Conservation (phyloP, 345 rosid species). For the Salix koriyanagi region DNA sequence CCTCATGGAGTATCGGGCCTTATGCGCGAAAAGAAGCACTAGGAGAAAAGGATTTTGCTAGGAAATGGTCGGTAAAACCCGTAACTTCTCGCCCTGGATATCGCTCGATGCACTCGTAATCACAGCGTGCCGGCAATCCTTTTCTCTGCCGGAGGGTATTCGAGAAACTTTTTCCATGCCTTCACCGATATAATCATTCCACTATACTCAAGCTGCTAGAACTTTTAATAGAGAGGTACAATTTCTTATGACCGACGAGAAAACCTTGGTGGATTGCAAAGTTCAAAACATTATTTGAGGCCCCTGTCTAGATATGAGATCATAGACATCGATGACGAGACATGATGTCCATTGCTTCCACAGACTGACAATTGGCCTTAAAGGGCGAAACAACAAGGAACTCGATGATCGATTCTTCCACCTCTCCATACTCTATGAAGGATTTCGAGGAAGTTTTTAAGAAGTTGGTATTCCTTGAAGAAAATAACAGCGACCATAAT, state of each 20-base stretch:
- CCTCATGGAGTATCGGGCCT: slow-evolving; percentile 52
- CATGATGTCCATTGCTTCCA: slow-evolving; percentile 52
- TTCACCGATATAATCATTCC: slow-evolving; percentile 73
- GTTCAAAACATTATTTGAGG: slow-evolving; percentile 38
- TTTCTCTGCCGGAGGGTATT: slow-evolving; percentile 68
- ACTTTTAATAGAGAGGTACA: slow-evolving; percentile 52
- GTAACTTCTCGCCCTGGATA: slow-evolving; percentile 1
- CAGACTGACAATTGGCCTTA: slow-evolving; percentile 50
- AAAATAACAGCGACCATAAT: slow-evolving; percentile 29
- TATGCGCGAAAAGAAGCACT: slow-evolving; percentile 60
- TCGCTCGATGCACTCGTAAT: slow-evolving; percentile 30
- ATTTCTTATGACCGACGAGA: slow-evolving; percentile 54
- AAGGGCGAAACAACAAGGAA: slow-evolving; percentile 43
- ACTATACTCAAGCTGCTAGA: slow-evolving; percentile 48
- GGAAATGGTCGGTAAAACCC: slow-evolving; percentile 57
- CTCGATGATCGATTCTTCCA: slow-evolving; percentile 54
- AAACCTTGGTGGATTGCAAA: slow-evolving; percentile 43
- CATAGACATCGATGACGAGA: slow-evolving; percentile 52
- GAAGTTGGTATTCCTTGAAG: slow-evolving; percentile 45
- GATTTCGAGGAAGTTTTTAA: slow-evolving; percentile 53
- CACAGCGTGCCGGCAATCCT: slow-evolving; percentile 57
- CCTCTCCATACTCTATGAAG: slow-evolving; percentile 43
- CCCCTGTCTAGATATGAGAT: slow-evolving; percentile 46
- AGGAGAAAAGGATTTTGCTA: slow-evolving; percentile 40
- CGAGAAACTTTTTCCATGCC: slow-evolving; percentile 77